Evolutionary conservation across 305 asterid species (phyloP).

Genomic region (Fraxinus platypoda): DNA sequence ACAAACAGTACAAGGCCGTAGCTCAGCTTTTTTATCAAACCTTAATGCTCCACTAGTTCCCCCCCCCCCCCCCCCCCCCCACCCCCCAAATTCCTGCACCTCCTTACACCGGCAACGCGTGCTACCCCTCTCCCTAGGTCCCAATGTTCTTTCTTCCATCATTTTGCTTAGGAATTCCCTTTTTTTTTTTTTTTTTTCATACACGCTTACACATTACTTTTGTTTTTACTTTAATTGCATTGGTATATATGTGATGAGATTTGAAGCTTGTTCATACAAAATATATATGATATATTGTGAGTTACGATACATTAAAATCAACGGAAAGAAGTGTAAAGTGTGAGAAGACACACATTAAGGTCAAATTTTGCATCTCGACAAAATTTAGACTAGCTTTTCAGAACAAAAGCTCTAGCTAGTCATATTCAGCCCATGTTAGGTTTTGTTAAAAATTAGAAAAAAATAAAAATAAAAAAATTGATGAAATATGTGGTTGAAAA

Average conservation of each 20-base stretch:
- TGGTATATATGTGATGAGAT: background rate
- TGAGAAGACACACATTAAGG: background rate
- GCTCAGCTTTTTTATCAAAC: constrained; percentile 33
- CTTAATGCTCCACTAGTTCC: constrained; percentile 29
- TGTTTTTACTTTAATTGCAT: background rate
- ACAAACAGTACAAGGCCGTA: constrained; percentile 21
- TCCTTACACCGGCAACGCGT: constrained; percentile 63
- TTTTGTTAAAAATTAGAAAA: background rate
- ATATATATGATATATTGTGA: background rate
- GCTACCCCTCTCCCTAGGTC: constrained; percentile 46
- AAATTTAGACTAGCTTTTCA: background rate
- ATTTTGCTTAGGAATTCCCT: background rate
- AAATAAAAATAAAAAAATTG: background rate
- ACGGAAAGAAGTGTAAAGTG: background rate
- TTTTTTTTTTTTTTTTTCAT: background rate
- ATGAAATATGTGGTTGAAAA: background rate
- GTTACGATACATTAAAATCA: background rate
- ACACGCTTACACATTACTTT: background rate
- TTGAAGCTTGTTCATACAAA: background rate
- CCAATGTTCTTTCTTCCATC: constrained; percentile 28
- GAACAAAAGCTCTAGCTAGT: background rate
- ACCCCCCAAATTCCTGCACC: constrained; percentile 23
- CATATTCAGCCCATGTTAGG: background rate
- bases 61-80: constrained; percentile 31
- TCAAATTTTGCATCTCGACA: background rate